Evolutionary conservation across 169 alveolate genomes (phyloP), one percentile per base, ranked within the genome.

Genomic region (Plasmodium adleri): DNA sequence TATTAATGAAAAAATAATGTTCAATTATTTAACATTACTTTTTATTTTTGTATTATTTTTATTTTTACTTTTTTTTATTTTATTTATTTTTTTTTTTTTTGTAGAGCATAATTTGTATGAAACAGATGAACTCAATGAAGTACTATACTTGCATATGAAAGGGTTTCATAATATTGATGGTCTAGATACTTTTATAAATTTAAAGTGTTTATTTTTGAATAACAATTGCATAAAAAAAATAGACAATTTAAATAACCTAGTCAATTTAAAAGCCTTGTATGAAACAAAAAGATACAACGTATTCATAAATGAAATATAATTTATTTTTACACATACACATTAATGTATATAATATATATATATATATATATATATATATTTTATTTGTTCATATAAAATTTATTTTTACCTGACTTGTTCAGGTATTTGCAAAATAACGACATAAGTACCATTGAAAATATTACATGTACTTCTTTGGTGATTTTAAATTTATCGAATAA

Each of bases 171-270:
- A 94, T 78, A 97, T 98, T 13, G 97, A 95, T 80, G 96, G 96
- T 70, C 76, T 98, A 39, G 97, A 95, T 10, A 93, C 95, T 32
- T 98, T 97, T 72, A 93, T 95, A 58, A 97, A 97, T 78, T 94
- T 97, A 59, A 96, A 95, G 88, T 97, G 97, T 60, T 91, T 97
- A 22, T 97, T 96, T 93, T 94, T 97, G 17, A 98, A 97, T 89
- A 98, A 98, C n/a, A 97, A 97, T 73, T 98, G 98, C 59, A 95
- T 97, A 26, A 91, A 93, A 59, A 92, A 94, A 76, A 93, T 97
- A 9, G 97, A 94, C 89, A 97, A 97, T 28, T 95, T 97, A 22
- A 96, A 95, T 26, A 80, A 74, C 1, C 95, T 95, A 71, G 85
- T 91, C 26, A 94, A 96, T 85, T 93, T 98, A 66, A 92, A 95